Evolutionary conservation across 2,329 filamentous ascomycete species (phyloP), one percentile per base, ranked within the genome.

Genomic region (Aspergillus quadrilineatus): DNA sequence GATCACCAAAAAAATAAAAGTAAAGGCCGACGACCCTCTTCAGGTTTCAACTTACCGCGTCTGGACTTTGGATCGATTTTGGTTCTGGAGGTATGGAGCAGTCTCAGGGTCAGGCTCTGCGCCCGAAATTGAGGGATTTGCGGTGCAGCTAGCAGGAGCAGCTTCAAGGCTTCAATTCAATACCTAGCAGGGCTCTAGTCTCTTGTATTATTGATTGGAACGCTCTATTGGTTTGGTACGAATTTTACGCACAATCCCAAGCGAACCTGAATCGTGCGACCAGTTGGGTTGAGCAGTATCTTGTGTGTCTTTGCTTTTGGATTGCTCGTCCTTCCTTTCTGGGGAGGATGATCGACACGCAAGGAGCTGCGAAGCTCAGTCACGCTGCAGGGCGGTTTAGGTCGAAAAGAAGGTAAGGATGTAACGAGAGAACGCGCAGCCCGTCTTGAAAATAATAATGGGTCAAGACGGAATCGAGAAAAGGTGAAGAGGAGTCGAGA

Each of bases 321-420:
- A 41, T 58, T 52, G 22, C 32, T 51, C 2, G 34, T 47, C 47
- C 48, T 62, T 61, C 56, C 57, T 58, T 46, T 52, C 51, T 61
- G 62, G 45, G 59, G 59, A 42, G 29, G 63, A 59, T 59, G 64
- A 66, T 66, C 64, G 61, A 60, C 63, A 59, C 54, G 63, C 60
- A 65, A 65, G 63, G 63, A 60, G 56, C 46, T 37, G 26, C 4
- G 17, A 12, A 50, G 37, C 48, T 39, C 39, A 39, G 55, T 58
- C 54, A 47, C 46, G 46, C 17, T 55, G 50, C 37, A 48, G 22
- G 45, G 39, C 29, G 55, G 32, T 42, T 32, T 26, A n/a, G 30
- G 32, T n/a, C 34, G 28, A 44, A 49, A 36, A 37, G 43, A 26
- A n/a, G 56, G 50, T 34, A 55, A 46, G 29, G 29, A 43, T 12